These are phyloP conservation scores for Lactifluus piperatus DNA, from an alignment of 768 basidiomycete species.

Conservation along the genomic window DNA sequence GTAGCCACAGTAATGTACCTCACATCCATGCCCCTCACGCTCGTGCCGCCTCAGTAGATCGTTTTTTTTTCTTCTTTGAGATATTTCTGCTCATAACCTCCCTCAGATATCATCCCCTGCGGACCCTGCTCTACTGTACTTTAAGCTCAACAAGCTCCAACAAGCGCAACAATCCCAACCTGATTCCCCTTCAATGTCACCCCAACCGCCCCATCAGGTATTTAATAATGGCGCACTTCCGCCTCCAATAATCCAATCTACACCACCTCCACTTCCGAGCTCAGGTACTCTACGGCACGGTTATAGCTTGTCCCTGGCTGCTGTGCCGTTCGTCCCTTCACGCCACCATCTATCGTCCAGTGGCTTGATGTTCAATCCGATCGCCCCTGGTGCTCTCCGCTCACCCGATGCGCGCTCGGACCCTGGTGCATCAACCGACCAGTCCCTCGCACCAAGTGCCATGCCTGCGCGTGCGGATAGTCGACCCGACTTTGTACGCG, in stretches of 20 bases:
- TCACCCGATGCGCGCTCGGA: slow-evolving; percentile 36
- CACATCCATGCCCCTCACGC: slow-evolving; percentile 69
- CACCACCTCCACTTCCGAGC: slow-evolving; percentile 22
- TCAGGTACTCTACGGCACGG: slow-evolving; percentile 52
- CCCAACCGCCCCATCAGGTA: slow-evolving; percentile 41
- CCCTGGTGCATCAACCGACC: slow-evolving; percentile 47
- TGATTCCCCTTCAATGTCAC: slow-evolving; percentile 54
- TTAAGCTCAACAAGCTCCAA: slow-evolving; percentile 79
- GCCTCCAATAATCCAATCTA: slow-evolving; percentile 31
- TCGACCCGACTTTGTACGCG: slow-evolving; percentile 64
- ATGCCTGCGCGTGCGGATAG: slow-evolving; percentile 38
- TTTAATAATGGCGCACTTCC: slow-evolving; percentile 39
- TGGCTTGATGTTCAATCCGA: slow-evolving; percentile 50
- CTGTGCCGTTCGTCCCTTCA: slow-evolving; percentile 39
- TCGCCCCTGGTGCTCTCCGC: slow-evolving; percentile 37
- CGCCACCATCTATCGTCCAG: slow-evolving; percentile 27
- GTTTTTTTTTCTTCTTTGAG: slow-evolving; percentile 19
- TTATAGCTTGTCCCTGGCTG: slow-evolving; percentile 66
- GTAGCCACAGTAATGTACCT: slow-evolving; percentile 42
- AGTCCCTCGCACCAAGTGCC: slow-evolving; percentile 35
- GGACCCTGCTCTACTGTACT: slow-evolving; percentile 71
- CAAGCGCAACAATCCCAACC: slow-evolving; percentile 50
- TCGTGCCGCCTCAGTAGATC: slow-evolving; percentile 73
- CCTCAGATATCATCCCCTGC: slow-evolving; percentile 83
- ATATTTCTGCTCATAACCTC: neutral